A percentile compares a stretch with the other conserved stretches of the same genome.
phyloP scores from a whole-genome alignment of 2,329 filamentous ascomycete genomes.

The Sarocladiaceae sp. region DNA sequence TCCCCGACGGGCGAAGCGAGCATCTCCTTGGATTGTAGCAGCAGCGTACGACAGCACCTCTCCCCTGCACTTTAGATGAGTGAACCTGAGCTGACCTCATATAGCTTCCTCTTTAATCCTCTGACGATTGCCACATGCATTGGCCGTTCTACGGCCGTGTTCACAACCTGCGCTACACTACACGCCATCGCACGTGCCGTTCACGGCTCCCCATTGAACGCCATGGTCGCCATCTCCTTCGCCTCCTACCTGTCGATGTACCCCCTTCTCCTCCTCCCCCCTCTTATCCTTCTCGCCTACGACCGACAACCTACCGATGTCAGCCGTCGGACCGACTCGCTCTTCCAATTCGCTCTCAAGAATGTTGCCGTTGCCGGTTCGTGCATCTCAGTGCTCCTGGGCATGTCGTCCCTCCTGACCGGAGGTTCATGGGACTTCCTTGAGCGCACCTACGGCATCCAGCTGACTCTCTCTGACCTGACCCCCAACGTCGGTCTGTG shows the following conservation, averaged over 20 bases:
- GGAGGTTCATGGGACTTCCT: slow-evolving; percentile 82
- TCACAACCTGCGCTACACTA: slow-evolving; percentile 83
- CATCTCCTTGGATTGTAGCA: slow-evolving; percentile 68
- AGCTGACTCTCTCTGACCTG: slow-evolving; percentile 82
- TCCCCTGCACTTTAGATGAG: not conserved
- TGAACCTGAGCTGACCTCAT: not conserved
- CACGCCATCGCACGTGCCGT: slow-evolving; percentile 78
- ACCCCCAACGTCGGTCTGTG: slow-evolving; percentile 93
- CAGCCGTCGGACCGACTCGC: slow-evolving; percentile 27
- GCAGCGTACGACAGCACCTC: slow-evolving; percentile 59
- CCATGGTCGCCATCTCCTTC: slow-evolving; percentile 79
- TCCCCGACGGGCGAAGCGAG: slow-evolving; percentile 65
- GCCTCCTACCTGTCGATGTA: slow-evolving; percentile 91
- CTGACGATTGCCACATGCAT: slow-evolving; percentile 90
- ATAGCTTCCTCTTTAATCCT: slow-evolving; percentile 86
- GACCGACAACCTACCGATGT: slow-evolving; percentile 45
- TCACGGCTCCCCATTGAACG: slow-evolving; percentile 62
- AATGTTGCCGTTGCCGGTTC: slow-evolving; percentile 47
- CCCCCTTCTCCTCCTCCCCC: slow-evolving; percentile 77
- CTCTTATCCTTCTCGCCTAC: slow-evolving; percentile 73
- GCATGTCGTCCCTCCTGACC: slow-evolving; percentile 66
- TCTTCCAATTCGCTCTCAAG: slow-evolving; percentile 44
- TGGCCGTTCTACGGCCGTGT: slow-evolving; percentile 79
- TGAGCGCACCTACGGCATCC: slow-evolving; percentile 83
- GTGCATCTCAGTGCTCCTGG: slow-evolving; percentile 57